Conservation (phyloP, 345 rosid genomes). For the Brassica cretica region DNA sequence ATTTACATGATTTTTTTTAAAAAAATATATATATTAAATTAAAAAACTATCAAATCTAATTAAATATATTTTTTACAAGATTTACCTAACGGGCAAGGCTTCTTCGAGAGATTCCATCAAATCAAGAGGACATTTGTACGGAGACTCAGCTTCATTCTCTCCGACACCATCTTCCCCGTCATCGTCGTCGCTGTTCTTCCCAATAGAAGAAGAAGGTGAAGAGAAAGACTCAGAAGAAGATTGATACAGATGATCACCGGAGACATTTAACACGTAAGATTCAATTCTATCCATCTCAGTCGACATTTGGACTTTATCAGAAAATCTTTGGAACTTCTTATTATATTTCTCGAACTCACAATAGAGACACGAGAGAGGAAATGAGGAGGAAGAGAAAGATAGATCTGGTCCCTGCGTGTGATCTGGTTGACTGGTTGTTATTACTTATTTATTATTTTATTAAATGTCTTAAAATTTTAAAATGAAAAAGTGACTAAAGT, state of each 20-base stretch:
- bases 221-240: slow-evolving; percentile 36
- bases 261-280: slow-evolving; percentile 30
- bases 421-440: neutral
- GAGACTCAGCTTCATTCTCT: slow-evolving; percentile 63
- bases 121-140: slow-evolving; percentile 52
- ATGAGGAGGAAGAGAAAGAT: slow-evolving; percentile 17
- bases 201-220: slow-evolving; percentile 53
- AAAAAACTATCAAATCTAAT: too few relatives aligned
- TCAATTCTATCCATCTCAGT: slow-evolving; percentile 39
- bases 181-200: slow-evolving; percentile 54
- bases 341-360: neutral
- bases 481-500: neutral
- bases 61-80: too few relatives aligned
- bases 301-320: slow-evolving; percentile 28
- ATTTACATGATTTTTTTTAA: too few relatives aligned
- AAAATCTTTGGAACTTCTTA: neutral
- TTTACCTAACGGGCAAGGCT: slow-evolving; percentile 62
- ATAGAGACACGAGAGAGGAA: neutral
- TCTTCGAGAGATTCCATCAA: slow-evolving; percentile 64
- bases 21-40: too few relatives aligned
- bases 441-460: neutral
- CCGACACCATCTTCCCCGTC: slow-evolving; percentile 42
- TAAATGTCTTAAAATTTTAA: neutral
- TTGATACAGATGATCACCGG: slow-evolving; percentile 17
- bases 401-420: slow-evolving; percentile 30